Evolutionary conservation across 768 basidiomycete genomes (phyloP).

Genomic region (Steccherinum ochraceum): DNA sequence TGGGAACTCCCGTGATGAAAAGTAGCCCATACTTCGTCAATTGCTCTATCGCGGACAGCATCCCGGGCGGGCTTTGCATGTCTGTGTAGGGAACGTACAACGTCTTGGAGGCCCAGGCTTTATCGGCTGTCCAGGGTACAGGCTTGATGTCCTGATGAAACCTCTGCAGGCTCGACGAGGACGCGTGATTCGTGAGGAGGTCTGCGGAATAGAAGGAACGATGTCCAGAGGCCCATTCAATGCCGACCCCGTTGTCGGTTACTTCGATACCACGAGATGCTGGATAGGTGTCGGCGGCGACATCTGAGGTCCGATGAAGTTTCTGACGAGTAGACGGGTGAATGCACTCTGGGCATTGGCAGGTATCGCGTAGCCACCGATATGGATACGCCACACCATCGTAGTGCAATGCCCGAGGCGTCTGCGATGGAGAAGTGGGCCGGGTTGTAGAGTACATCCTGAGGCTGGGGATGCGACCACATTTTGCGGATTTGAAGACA

Average conservation of each 20-base stretch:
- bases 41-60: slow-evolving; percentile 60
- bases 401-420: slow-evolving; percentile 7
- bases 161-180: slow-evolving; percentile 23
- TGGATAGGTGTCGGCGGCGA: slow-evolving; percentile 46
- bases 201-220: slow-evolving; percentile 43
- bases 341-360: slow-evolving; percentile 64
- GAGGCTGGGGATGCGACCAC: background rate
- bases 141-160: slow-evolving; percentile 41
- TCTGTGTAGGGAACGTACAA: slow-evolving; percentile 54
- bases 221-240: slow-evolving; percentile 57
- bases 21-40: slow-evolving; percentile 68
- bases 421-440: no score
- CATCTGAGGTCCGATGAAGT: slow-evolving; percentile 62
- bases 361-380: slow-evolving; percentile 82
- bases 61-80: slow-evolving; percentile 36
- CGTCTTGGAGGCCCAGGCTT: slow-evolving; percentile 17
- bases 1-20: slow-evolving; percentile 68
- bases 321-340: slow-evolving; percentile 80
- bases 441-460: background rate
- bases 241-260: slow-evolving; percentile 37
- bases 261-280: slow-evolving; percentile 33
- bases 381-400: slow-evolving; percentile 33
- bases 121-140: slow-evolving; percentile 34
- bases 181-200: slow-evolving; percentile 47
- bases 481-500: background rate